A percentile compares a stretch with the other conserved stretches of the same genome.
Evolutionary conservation across 2,329 filamentous ascomycete species (phyloP).

Genomic region (Scopulariopsis brevicaulis): DNA sequence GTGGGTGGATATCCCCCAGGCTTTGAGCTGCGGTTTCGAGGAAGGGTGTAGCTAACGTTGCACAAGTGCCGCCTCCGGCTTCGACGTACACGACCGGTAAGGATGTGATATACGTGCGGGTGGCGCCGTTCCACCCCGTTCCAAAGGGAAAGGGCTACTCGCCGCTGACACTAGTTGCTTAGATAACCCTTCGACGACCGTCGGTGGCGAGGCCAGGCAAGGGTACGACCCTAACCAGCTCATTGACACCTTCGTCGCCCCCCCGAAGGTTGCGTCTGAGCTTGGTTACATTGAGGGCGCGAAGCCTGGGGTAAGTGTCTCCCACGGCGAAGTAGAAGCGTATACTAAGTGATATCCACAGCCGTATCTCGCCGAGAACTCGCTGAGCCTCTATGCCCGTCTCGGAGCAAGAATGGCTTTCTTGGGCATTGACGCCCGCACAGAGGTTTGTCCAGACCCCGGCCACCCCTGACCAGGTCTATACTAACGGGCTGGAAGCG

Average conservation of each 20-base stretch:
- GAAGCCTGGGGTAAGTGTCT: slow-evolving; percentile 58
- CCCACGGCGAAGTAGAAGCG: background rate
- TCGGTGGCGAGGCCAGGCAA: slow-evolving; percentile 46
- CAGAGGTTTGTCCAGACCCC: slow-evolving; percentile 45
- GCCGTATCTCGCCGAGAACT: slow-evolving; percentile 82
- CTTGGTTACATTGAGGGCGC: slow-evolving; percentile 58
- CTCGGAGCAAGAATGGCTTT: slow-evolving; percentile 77
- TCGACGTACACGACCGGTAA: slow-evolving; percentile 75
- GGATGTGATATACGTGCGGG: background rate
- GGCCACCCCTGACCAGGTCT: slow-evolving; percentile 30
- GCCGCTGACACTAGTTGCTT: background rate
- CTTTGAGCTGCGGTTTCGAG: too few species aligned
- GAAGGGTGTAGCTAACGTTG: too few species aligned
- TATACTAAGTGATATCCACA: slow-evolving; percentile 35
- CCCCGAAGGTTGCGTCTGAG: slow-evolving; percentile 45
- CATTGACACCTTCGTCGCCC: slow-evolving; percentile 60
- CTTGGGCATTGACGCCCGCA: slow-evolving; percentile 83
- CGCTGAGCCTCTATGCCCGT: slow-evolving; percentile 75
- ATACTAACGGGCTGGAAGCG: slow-evolving; percentile 30
- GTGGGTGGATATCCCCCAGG: too few species aligned
- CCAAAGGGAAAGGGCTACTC: background rate
- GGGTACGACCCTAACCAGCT: slow-evolving; percentile 39
- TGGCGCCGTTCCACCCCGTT: background rate
- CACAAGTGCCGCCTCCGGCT: slow-evolving; percentile 69
- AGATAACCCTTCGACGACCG: slow-evolving; percentile 18